A percentile compares a stretch with the other conserved stretches of the same genome.
phyloP scores from a whole-genome alignment of 2,329 filamentous ascomycete species.

The Aureobasidium namibiae region DNA sequence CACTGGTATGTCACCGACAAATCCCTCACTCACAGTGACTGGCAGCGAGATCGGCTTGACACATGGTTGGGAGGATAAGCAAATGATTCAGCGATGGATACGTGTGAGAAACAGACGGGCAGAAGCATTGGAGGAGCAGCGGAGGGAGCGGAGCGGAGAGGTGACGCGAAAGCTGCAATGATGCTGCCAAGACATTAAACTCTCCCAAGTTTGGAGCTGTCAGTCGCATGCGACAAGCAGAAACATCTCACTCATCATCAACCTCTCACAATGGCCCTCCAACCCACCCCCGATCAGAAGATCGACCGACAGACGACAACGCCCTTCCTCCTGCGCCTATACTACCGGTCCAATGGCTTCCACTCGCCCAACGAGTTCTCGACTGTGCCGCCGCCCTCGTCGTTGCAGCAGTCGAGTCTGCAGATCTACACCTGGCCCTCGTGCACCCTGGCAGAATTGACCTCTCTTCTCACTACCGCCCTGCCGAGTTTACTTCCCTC shows the following conservation, averaged over 20 bases:
- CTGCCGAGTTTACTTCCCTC: conserved; percentile 62
- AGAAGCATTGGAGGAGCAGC: neutral
- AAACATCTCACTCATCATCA: neutral
- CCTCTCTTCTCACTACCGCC: conserved; percentile 63
- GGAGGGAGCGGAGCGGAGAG: neutral
- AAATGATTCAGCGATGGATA: neutral
- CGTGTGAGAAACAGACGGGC: neutral
- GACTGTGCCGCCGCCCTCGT: conserved; percentile 39
- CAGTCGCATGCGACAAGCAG: neutral
- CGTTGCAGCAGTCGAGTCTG: conserved; percentile 45
- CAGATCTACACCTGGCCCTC: conserved; percentile 80
- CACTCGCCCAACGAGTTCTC: conserved; percentile 68
- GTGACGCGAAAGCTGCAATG: neutral
- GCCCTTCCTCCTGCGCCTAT: conserved; percentile 79
- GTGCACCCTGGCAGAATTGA: conserved; percentile 74
- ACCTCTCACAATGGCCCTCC: conserved; percentile 23
- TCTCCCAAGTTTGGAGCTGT: neutral
- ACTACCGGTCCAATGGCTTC: conserved; percentile 67
- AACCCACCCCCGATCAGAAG: conserved; percentile 30
- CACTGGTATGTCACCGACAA: neutral
- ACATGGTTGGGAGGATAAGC: neutral
- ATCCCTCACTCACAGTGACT: too few species aligned
- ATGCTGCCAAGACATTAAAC: neutral
- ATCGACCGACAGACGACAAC: conserved; percentile 63
- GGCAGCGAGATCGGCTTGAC: neutral